Evolutionary conservation across 163 green algal genomes (phyloP).

Genomic region (Chlorella variabilis): DNA sequence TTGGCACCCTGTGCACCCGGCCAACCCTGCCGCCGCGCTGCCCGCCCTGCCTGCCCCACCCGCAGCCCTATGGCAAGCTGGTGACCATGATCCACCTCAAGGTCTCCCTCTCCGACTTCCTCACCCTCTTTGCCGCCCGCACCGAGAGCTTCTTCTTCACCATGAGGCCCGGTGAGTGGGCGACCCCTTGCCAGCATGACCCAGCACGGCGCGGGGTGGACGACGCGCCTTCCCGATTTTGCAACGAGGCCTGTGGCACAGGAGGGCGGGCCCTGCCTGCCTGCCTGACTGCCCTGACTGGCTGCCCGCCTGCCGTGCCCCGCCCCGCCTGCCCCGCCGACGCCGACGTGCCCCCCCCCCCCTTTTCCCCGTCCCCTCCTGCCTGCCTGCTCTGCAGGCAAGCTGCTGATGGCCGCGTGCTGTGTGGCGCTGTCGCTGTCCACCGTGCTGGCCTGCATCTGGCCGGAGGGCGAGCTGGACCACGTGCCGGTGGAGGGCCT

Average conservation of each 20-base stretch:
- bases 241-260: too few species aligned
- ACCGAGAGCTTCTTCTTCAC: constrained; percentile 81
- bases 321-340: too few species aligned
- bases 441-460: constrained; percentile 76
- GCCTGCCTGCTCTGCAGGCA: neutral
- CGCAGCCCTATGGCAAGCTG: constrained; percentile 74
- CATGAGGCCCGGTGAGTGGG: constrained; percentile 40
- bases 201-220: too few species aligned
- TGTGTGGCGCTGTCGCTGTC: constrained; percentile 69
- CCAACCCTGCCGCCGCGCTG: too few species aligned
- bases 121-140: constrained; percentile 87
- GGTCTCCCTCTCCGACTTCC: constrained; percentile 85
- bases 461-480: constrained; percentile 61
- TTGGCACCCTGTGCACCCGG: neutral
- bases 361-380: too few species aligned
- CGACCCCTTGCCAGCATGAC: too few species aligned
- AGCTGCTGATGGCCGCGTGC: constrained; percentile 67
- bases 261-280: too few species aligned
- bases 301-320: too few species aligned
- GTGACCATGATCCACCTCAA: constrained; percentile 80
- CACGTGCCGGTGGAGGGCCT: constrained; percentile 51
- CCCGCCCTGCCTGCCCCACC: too few species aligned
- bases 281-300: too few species aligned
- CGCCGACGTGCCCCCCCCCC: too few species aligned
- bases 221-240: too few species aligned